Evolutionary conservation across 805 yeast genomes (phyloP).

Genomic region (Pichia exigua): DNA sequence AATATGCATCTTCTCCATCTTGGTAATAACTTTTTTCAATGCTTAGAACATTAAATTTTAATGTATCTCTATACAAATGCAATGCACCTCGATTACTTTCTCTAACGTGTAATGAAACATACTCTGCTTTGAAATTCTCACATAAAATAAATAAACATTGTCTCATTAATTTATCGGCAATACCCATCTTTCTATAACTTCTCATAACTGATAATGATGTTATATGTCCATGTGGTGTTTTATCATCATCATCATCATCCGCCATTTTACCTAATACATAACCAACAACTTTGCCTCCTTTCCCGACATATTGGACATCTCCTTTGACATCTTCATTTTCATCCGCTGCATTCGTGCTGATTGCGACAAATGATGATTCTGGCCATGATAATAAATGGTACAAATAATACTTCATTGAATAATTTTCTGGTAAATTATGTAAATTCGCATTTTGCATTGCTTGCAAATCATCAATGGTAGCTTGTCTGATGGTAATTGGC

Average conservation of each 20-base stretch:
- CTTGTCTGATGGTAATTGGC: conserved; percentile 86
- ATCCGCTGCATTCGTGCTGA: conserved; percentile 50
- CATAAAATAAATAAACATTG: conserved; percentile 68
- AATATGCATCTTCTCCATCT: conserved; percentile 96
- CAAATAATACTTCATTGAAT: conserved; percentile 84
- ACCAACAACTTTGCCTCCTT: conserved; percentile 84
- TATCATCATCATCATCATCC: conserved; percentile 61
- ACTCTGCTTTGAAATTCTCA: conserved; percentile 73
- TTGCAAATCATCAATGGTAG: conserved; percentile 78
- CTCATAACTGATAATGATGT: conserved; percentile 93
- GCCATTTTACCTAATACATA: conserved; percentile 96
- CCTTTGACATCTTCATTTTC: conserved; percentile 18
- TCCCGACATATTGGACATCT: conserved; percentile 45
- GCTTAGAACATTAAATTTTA: conserved; percentile 71
- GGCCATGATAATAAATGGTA: conserved; percentile 97
- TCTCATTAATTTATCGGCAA: conserved; percentile 87
- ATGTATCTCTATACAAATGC: conserved; percentile 80
- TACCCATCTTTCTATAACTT: conserved; percentile 89
- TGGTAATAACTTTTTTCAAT: conserved; percentile 89
- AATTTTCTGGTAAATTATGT: conserved; percentile 90
- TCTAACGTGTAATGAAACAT: conserved; percentile 89
- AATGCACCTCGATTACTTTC: conserved; percentile 90
- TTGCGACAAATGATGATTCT: conserved; percentile 92
- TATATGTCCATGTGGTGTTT: conserved; percentile 82
- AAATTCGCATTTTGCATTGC: conserved; percentile 95